A percentile compares a stretch with the other conserved stretches of the same genome.
phyloP scores from a whole-genome alignment of 176 grass and related monocot genomes.

The Paspalum vaginatum region DNA sequence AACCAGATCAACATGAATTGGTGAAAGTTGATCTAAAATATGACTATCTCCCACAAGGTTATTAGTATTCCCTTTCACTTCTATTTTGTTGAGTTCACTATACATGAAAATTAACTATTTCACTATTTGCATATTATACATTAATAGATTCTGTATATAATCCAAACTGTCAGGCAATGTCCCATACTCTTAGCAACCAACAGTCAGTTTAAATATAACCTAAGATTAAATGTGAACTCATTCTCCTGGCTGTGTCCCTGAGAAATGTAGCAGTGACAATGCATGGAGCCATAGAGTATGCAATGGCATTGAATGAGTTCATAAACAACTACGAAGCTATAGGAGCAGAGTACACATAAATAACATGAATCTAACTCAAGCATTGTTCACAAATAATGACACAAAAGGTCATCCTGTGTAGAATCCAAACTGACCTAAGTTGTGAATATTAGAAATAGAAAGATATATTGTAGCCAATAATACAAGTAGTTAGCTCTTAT shows the following conservation, averaged over 20 bases:
- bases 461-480: not conserved
- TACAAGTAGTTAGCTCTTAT: conserved; percentile 2
- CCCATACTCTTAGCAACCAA: not conserved
- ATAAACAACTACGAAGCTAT: not conserved
- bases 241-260: not conserved
- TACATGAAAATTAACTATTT: too few relatives aligned
- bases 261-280: conserved; percentile 6
- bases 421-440: not conserved
- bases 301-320: conserved; percentile 2
- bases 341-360: not conserved
- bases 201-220: not conserved
- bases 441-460: not conserved
- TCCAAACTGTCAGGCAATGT: too few relatives aligned
- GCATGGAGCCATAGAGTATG: not conserved
- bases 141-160: too few relatives aligned
- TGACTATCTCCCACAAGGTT: too few relatives aligned
- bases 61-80: too few relatives aligned
- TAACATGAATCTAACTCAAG: conserved; percentile 14
- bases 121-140: too few relatives aligned
- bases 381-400: conserved; percentile 2
- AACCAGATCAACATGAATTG: too few relatives aligned
- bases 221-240: not conserved
- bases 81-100: too few relatives aligned
- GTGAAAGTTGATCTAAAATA: too few relatives aligned
- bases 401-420: not conserved